Percentiles rank a stretch among this genome's conserved stretches.
These are phyloP conservation scores for Prinsepia uniflora DNA, from an alignment of 306 rosid species.

Conservation along the genomic window DNA sequence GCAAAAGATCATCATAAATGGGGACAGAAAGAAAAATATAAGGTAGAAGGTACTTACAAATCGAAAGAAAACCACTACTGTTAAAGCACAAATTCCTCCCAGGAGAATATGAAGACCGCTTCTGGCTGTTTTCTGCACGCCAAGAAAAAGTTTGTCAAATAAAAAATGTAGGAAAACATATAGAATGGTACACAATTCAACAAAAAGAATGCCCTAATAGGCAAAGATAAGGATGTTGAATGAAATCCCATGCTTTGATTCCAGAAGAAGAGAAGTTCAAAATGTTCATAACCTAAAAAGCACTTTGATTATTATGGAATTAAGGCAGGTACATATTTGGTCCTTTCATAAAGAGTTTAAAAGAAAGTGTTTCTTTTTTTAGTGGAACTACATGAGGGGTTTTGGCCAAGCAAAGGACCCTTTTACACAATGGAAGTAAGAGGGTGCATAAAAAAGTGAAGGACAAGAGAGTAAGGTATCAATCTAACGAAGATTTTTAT, in stretches of 20 bases:
- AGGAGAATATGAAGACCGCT: conserved; percentile 95
- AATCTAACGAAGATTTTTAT: too few relatives aligned
- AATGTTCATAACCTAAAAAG: background rate
- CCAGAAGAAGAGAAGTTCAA: background rate
- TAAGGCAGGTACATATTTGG: too few relatives aligned
- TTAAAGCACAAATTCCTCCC: conserved; percentile 92
- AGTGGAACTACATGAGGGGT: too few relatives aligned
- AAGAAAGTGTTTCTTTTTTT: too few relatives aligned
- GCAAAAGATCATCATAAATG: conserved; percentile 12
- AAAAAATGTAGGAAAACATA: background rate
- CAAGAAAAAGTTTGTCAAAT: conserved; percentile 24
- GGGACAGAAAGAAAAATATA: conserved; percentile 21
- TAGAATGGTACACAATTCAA: background rate
- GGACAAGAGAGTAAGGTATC: too few relatives aligned
- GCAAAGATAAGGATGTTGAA: background rate
- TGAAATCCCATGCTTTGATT: background rate
- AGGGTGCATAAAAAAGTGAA: too few relatives aligned
- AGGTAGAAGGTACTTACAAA: conserved; percentile 59
- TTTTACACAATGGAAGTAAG: too few relatives aligned
- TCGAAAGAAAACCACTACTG: conserved; percentile 92
- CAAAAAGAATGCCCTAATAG: background rate
- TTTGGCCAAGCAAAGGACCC: too few relatives aligned
- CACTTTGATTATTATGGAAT: background rate
- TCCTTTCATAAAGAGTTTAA: too few relatives aligned
- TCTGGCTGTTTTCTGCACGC: conserved; percentile 82